Base-by-base conservation (phyloP, 345 rosid genomes). In the Citrus cavaleriei region DNA sequence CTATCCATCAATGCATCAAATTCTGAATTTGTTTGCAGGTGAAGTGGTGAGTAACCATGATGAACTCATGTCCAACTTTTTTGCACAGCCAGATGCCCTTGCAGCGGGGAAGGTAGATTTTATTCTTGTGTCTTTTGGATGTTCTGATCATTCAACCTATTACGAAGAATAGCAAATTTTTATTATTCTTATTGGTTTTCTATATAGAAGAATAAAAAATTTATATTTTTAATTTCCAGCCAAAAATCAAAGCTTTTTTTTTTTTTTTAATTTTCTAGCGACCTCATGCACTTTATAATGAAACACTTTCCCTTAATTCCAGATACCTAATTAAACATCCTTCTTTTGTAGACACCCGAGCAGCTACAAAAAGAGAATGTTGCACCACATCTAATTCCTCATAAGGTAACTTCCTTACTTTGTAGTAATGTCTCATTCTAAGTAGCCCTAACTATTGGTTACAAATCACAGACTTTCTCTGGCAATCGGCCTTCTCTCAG, bases 11-110 rank as follows among this genome's bases (percentile, higher is more conserved):
- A 55, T 68, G 37, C 40, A 51, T 55, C 38, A 75, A 21, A 58
- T 16, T 57, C 25, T 76, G 32, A 59, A 42, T 79, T 65, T 73
- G 22, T 80, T 80, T 34, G 71, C 88, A 94, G 99, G 94, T 68
- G 99, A 96, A 88, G 83, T 91, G 54, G 99, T 93, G 54, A 94
- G 86, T 73, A 96, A 96, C 89, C 99, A 96, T 77, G 99, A 96
- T 71, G 99, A 96, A 85, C 97, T 96, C 78, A 93, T 94, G 99
- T 94, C 98, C 61, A 96, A 96, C 94, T 96, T 96, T 82, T 96
- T 94, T 66, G 99, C 99, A 55, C 97, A 96, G 84, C 97, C 98
- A 28, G 98, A 96, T 91, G 99, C 98, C 63, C 93, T 96, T 54
- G 99, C 99, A n/a, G 93, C 88, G 79, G 99, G 98, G 79, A 96